Evolutionary conservation across 1,284 basidiomycete species (phyloP).

Genomic region (Leccinum fallax): DNA sequence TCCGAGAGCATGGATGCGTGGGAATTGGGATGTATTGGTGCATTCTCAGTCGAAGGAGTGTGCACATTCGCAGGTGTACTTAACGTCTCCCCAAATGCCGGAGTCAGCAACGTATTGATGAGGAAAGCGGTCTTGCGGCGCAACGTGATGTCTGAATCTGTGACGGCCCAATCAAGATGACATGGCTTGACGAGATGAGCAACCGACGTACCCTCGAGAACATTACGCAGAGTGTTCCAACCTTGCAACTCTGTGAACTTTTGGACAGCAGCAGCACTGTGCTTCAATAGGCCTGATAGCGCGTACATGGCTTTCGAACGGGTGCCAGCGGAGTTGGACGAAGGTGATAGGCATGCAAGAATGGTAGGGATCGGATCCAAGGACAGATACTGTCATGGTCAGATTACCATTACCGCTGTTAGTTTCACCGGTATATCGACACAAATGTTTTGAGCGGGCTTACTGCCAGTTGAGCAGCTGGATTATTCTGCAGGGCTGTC

Average conservation of each 20-base stretch:
- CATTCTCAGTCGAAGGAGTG: slow-evolving; percentile 18
- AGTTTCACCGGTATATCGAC: slow-evolving; percentile 1
- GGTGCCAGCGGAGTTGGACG: slow-evolving; percentile 49
- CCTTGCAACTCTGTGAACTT: slow-evolving; percentile 63
- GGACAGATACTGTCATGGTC: slow-evolving; percentile 62
- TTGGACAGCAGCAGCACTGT: slow-evolving; percentile 71
- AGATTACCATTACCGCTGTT: background rate
- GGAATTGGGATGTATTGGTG: slow-evolving; percentile 63
- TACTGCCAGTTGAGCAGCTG: slow-evolving; percentile 85
- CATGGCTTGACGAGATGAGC: slow-evolving; percentile 3
- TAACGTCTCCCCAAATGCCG: slow-evolving; percentile 35
- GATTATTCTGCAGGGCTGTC: slow-evolving; percentile 95
- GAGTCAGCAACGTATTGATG: slow-evolving; percentile 75
- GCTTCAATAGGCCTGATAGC: slow-evolving; percentile 84
- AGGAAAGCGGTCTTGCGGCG: slow-evolving; percentile 88
- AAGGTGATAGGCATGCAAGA: slow-evolving; percentile 63
- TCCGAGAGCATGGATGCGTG: slow-evolving; percentile 61
- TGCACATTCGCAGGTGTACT: slow-evolving; percentile 21
- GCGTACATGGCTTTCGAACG: slow-evolving; percentile 88
- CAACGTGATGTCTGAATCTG: slow-evolving; percentile 78
- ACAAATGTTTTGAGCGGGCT: slow-evolving; percentile 33
- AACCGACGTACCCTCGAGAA: slow-evolving; percentile 59
- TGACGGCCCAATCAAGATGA: slow-evolving; percentile 5
- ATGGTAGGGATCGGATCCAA: slow-evolving; percentile 71
- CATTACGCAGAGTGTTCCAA: slow-evolving; percentile 66